Percentiles rank a stretch among this genome's conserved stretches.
These are phyloP conservation scores for Hymenoscyphus infarciens DNA, from an alignment of 2,329 filamentous ascomycete species.

Conservation along the genomic window DNA sequence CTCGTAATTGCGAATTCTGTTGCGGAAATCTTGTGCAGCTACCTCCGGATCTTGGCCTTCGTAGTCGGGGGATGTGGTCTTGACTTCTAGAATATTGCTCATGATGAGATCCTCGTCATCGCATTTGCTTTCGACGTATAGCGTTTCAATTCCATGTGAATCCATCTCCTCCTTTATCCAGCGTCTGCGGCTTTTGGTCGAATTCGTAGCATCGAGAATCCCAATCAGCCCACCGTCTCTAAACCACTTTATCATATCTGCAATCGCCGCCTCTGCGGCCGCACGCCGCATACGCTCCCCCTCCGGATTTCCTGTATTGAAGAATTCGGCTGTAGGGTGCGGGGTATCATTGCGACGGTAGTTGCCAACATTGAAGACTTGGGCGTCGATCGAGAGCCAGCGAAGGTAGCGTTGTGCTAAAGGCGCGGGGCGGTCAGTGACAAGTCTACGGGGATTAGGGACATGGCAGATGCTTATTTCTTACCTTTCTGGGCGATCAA, in stretches of 20 bases:
- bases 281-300: slow-evolving; percentile 85
- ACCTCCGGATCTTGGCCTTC: slow-evolving; percentile 87
- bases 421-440: slow-evolving; percentile 14
- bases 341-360: slow-evolving; percentile 89
- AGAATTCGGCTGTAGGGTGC: slow-evolving; percentile 90
- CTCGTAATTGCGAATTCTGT: slow-evolving; percentile 95
- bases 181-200: slow-evolving; percentile 79
- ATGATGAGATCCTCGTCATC: slow-evolving; percentile 95
- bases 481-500: slow-evolving; percentile 96
- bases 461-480: slow-evolving; percentile 1
- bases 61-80: slow-evolving; percentile 95
- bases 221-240: slow-evolving; percentile 76
- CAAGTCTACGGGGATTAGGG: slow-evolving; percentile 10
- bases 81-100: slow-evolving; percentile 97
- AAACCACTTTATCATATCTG: slow-evolving; percentile 96
- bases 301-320: slow-evolving; percentile 84
- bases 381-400: slow-evolving; percentile 91
- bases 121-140: slow-evolving; percentile 97
- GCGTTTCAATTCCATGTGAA: slow-evolving; percentile 75
- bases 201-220: slow-evolving; percentile 95
- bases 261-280: slow-evolving; percentile 86
- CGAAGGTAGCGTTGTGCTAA: slow-evolving; percentile 87
- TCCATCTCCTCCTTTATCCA: slow-evolving; percentile 85
- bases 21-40: slow-evolving; percentile 86
- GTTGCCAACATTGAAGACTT: slow-evolving; percentile 95